These are phyloP conservation scores for Phytophthora ramorum DNA, from an alignment of 352 stramenopile species.

Conservation along the genomic window DNA sequence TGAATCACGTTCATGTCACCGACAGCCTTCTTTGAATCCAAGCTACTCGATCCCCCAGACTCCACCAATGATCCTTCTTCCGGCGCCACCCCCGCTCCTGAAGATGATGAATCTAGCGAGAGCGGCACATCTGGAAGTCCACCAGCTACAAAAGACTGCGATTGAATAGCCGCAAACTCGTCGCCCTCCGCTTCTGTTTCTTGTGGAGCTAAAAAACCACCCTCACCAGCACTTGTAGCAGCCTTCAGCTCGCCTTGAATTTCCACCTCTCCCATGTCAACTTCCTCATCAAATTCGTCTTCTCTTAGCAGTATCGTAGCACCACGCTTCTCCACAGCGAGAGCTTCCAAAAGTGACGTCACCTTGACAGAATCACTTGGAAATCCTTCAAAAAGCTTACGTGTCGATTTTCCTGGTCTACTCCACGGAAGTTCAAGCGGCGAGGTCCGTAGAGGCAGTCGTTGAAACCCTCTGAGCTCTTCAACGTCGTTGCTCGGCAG, in stretches of 20 bases:
- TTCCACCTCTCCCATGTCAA: slow-evolving; percentile 1
- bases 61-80: slow-evolving; percentile 2
- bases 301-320: slow-evolving; percentile 24
- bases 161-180: slow-evolving; percentile 16
- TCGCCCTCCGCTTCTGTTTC: slow-evolving; percentile 22
- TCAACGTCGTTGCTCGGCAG: slow-evolving; percentile 47
- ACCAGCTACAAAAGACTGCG: slow-evolving; percentile 17
- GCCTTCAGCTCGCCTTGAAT: not conserved
- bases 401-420: not conserved
- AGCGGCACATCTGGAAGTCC: slow-evolving; percentile 24
- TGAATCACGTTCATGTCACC: not conserved
- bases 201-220: slow-evolving; percentile 15
- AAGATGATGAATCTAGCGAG: slow-evolving; percentile 7
- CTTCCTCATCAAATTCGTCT: slow-evolving; percentile 34
- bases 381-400: slow-evolving; percentile 45
- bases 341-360: slow-evolving; percentile 51
- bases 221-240: not conserved
- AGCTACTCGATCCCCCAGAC: not conserved
- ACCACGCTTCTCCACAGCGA: slow-evolving; percentile 32
- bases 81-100: not conserved
- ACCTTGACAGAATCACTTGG: slow-evolving; percentile 31
- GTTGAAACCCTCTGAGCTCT: slow-evolving; percentile 56
- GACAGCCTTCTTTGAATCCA: slow-evolving; percentile 11
- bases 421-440: slow-evolving; percentile 51
- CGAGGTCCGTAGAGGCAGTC: slow-evolving; percentile 50